These are phyloP conservation scores for Alternaria viburni DNA, from an alignment of 2,329 filamentous ascomycete species.

Conservation along the genomic window DNA sequence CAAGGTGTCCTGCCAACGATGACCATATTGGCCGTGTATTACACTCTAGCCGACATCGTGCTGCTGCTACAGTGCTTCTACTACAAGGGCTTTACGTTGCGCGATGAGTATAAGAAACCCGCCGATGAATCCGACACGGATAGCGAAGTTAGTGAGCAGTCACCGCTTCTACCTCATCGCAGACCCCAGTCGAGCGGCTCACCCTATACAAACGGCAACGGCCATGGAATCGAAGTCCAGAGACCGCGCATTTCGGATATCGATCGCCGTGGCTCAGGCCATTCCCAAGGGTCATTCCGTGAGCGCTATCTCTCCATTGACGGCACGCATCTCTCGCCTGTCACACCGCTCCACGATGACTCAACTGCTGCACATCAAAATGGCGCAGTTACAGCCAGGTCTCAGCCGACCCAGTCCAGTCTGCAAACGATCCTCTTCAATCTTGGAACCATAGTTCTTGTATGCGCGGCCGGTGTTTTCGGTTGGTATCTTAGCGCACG, in stretches of 20 bases:
- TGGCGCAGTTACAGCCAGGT: conserved; percentile 51
- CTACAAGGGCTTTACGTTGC: conserved; percentile 77
- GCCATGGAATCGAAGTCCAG: conserved; percentile 27
- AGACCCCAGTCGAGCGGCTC: conserved; percentile 33
- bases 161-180: conserved; percentile 42
- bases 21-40: conserved; percentile 93
- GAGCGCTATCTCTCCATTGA: conserved; percentile 65
- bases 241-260: conserved; percentile 46
- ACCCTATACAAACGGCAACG: conserved; percentile 21
- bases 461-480: conserved; percentile 79
- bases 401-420: conserved; percentile 48
- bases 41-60: conserved; percentile 89
- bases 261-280: conserved; percentile 38
- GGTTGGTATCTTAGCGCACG: conserved; percentile 78
- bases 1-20: conserved; percentile 94
- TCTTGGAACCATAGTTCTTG: conserved; percentile 74
- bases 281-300: conserved; percentile 46
- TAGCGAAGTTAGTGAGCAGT: conserved; percentile 45
- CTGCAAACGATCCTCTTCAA: conserved; percentile 75
- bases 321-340: conserved; percentile 76
- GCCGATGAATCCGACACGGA: conserved; percentile 28
- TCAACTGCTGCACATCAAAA: conserved; percentile 27
- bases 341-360: conserved; percentile 71
- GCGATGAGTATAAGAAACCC: conserved; percentile 39
- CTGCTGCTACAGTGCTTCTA: conserved; percentile 91